Evolutionary conservation across 139 green algal species (phyloP), one percentile per base, ranked within the genome.

Genomic region (Picocystis salinarum): DNA sequence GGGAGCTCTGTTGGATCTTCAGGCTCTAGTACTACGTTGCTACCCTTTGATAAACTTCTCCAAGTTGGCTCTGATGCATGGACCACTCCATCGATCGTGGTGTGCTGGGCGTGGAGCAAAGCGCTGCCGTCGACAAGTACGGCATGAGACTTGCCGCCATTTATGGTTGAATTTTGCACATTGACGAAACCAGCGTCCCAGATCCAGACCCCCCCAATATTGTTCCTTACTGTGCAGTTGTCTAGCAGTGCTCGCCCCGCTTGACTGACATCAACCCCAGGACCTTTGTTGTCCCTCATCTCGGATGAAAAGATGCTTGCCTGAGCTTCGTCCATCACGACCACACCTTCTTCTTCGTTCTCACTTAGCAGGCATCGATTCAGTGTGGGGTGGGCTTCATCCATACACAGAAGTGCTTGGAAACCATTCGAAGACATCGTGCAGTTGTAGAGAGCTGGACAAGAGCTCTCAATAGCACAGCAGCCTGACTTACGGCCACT

Each of bases 131-230:
- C 49, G 0, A 39, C 37, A n/a, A 78, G 33, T 1, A 79, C 24
- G 2, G 51, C 70, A 15, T 67, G 60, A 12, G 59, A 56, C 11
- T 31, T 33, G n/a, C 67, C 70, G 4, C 66, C 69, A 4, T 56
- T 42, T 6, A 61, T 28, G 4, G 4, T 2, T 18, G 29, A 34
- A 15, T 30, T 12, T 7, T 9, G 10, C 7, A 44, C 36, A 10
- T 10, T 23, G 7, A 20, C 36, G 9, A 28, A 28, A 7, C 20
- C 36, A 6, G 15, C 22, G 15, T 78, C 69, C 71, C 71, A 80
- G 6, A 60, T 4, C 52, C 52, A 77, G 17, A 77, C 13, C 6
- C 66, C 69, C 19, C 71, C 71, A 39, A 72, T 37, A 49, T 61
- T 70, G 4, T 37, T 37, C 1, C 48, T 17, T 23, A 76, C 24